phyloP scores from a whole-genome alignment of 2,329 filamentous ascomycete genomes.

The Colletotrichum cuscutae region DNA sequence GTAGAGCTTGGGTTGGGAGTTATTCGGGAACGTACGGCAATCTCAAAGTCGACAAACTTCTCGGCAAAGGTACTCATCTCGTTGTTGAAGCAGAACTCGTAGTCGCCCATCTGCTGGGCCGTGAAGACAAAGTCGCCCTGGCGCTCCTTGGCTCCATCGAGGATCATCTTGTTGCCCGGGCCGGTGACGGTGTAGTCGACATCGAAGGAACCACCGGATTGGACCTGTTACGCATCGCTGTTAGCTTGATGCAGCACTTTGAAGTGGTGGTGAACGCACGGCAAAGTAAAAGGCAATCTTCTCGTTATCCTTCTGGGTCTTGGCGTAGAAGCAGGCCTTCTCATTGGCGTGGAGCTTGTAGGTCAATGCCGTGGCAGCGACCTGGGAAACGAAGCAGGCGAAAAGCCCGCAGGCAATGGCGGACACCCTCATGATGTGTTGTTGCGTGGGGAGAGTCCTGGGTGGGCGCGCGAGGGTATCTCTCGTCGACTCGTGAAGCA shows the following conservation, averaged over 20 bases:
- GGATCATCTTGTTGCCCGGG: constrained; percentile 81
- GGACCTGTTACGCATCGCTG: constrained; percentile 70
- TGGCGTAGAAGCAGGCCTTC: constrained; percentile 93
- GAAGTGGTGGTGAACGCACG: constrained; percentile 64
- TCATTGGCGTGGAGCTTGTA: constrained; percentile 93
- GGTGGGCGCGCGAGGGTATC: constrained; percentile 29
- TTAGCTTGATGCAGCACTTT: background rate
- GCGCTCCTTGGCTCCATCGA: constrained; percentile 89
- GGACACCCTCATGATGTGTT: constrained; percentile 71
- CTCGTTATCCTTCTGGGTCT: constrained; percentile 79
- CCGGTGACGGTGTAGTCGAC: constrained; percentile 91
- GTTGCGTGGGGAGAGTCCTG: constrained; percentile 24
- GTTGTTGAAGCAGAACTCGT: constrained; percentile 98
- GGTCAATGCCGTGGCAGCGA: constrained; percentile 89
- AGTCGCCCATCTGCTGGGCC: constrained; percentile 86
- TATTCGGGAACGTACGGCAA: constrained; percentile 71
- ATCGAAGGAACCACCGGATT: constrained; percentile 98
- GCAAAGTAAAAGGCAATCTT: constrained; percentile 99
- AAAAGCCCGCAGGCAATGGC: constrained; percentile 74
- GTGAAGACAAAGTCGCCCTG: constrained; percentile 99
- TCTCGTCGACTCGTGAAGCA: constrained; percentile 19
- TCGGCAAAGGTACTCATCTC: constrained; percentile 98
- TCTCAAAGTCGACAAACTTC: constrained; percentile 98
- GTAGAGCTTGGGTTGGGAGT: constrained; percentile 28
- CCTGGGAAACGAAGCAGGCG: constrained; percentile 75